Evolutionary conservation across 2,329 filamentous ascomycete species (phyloP).

Genomic region (Drechmeria coniospora): DNA sequence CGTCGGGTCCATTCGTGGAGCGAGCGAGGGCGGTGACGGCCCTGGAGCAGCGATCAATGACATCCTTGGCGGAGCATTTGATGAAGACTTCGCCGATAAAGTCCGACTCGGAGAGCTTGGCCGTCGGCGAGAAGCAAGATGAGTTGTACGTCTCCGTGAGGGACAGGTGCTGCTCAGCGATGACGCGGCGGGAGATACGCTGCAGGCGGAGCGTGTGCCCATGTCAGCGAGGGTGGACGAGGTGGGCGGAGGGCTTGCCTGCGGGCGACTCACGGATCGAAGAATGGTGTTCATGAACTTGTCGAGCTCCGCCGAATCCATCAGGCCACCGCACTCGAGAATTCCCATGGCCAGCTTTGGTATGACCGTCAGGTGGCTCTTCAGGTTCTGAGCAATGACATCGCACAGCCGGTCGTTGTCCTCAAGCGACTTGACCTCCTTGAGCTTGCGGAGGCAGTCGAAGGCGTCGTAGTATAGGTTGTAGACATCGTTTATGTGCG

Average conservation of each 20-base stretch:
- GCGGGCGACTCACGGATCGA: slow-evolving; percentile 49
- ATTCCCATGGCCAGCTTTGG: slow-evolving; percentile 91
- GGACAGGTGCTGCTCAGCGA: slow-evolving; percentile 92
- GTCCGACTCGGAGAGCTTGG: slow-evolving; percentile 56
- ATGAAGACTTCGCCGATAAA: slow-evolving; percentile 94
- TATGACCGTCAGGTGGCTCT: slow-evolving; percentile 83
- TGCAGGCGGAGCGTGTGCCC: too few species aligned
- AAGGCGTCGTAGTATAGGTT: slow-evolving; percentile 97
- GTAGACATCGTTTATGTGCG: slow-evolving; percentile 86
- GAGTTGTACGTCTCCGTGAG: slow-evolving; percentile 89
- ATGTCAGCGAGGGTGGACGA: neutral
- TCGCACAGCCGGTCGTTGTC: slow-evolving; percentile 84
- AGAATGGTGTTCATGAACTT: slow-evolving; percentile 91
- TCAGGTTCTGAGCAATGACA: slow-evolving; percentile 61
- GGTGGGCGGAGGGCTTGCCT: neutral
- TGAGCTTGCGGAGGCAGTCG: slow-evolving; percentile 70
- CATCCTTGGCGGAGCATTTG: slow-evolving; percentile 78
- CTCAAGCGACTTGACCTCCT: slow-evolving; percentile 69
- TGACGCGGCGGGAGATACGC: slow-evolving; percentile 90
- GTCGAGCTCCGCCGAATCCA: slow-evolving; percentile 70
- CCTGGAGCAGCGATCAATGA: slow-evolving; percentile 68
- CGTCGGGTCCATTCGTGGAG: slow-evolving; percentile 56
- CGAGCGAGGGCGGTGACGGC: slow-evolving; percentile 61
- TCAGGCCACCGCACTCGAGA: slow-evolving; percentile 71
- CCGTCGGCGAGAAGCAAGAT: slow-evolving; percentile 74